These are phyloP conservation scores for Globisporangium rhizosaccharum DNA, from an alignment of 352 stramenopile genomes.

Conservation along the genomic window DNA sequence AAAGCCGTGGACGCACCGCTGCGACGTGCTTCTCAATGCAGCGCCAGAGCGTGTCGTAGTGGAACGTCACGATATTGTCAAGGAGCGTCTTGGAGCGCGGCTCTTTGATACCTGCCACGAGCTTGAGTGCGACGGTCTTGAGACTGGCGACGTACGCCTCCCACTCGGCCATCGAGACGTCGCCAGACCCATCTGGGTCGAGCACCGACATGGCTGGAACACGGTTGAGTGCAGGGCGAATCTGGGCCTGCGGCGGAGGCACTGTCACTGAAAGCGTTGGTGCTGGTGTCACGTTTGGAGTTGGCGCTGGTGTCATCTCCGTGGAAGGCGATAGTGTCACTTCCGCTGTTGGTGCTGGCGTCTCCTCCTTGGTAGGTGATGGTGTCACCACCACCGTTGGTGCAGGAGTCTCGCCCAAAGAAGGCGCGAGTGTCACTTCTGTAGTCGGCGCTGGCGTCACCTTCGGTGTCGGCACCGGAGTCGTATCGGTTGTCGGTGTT, in stretches of 20 bases:
- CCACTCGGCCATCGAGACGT: neutral
- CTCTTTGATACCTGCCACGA: neutral
- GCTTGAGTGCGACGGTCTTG: neutral
- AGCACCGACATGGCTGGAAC: neutral
- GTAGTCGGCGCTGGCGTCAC: too few relatives aligned
- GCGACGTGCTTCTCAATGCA: slow-evolving; percentile 18
- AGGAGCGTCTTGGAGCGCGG: neutral
- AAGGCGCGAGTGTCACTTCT: neutral
- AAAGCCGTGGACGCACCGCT: slow-evolving; percentile 10
- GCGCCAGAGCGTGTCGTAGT: slow-evolving; percentile 24
- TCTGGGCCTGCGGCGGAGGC: neutral
- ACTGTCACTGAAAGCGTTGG: too few relatives aligned
- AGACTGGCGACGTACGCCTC: slow-evolving; percentile 1
- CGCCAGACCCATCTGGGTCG: neutral
- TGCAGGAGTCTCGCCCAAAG: neutral
- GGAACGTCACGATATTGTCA: slow-evolving; percentile 17
- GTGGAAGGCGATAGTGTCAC: neutral
- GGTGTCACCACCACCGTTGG: neutral
- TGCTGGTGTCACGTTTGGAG: too few relatives aligned
- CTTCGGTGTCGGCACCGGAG: too few relatives aligned
- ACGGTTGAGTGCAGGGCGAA: neutral
- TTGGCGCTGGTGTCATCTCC: too few relatives aligned
- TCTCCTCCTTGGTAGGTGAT: neutral
- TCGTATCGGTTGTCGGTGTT: neutral
- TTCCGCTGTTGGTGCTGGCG: too few relatives aligned